A percentile compares a stretch with the other conserved stretches of the same genome.
phyloP scores from a whole-genome alignment of 345 rosid species.

The Sonneratia alba region DNA sequence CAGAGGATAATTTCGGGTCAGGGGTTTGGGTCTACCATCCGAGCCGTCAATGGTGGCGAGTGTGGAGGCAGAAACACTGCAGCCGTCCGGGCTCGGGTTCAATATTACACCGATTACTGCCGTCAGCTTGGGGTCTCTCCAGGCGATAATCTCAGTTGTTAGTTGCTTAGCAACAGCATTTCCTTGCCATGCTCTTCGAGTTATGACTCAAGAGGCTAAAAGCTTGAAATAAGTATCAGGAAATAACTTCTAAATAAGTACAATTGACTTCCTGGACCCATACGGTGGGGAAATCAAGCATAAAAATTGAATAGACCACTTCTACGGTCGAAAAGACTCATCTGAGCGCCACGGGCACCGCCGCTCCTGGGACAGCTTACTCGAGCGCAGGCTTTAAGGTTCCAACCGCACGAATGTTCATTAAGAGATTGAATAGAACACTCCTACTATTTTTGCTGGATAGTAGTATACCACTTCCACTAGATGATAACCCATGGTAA shows the following conservation, averaged over 20 bases:
- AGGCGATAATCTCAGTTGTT: slow-evolving; percentile 31
- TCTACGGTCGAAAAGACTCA: slow-evolving; percentile 49
- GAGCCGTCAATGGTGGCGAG: slow-evolving; percentile 39
- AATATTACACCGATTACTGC: slow-evolving; percentile 31
- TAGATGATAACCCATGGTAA: neutral
- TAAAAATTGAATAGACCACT: too few relatives aligned
- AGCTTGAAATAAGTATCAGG: neutral
- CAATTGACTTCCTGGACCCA: neutral
- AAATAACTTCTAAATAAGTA: neutral
- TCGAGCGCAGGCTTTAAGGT: slow-evolving; percentile 15
- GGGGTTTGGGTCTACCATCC: slow-evolving; percentile 46
- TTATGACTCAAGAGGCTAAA: neutral
- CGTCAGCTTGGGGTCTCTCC: slow-evolving; percentile 33
- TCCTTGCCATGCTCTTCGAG: neutral
- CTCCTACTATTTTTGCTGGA: too few relatives aligned
- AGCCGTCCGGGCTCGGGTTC: slow-evolving; percentile 26
- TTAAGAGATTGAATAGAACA: neutral
- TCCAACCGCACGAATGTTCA: slow-evolving; percentile 12
- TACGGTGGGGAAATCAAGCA: too few relatives aligned
- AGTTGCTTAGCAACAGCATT: slow-evolving; percentile 1
- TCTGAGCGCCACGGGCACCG: slow-evolving; percentile 43
- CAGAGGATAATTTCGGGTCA: slow-evolving; percentile 15
- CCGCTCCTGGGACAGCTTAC: slow-evolving; percentile 30
- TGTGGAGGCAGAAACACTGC: slow-evolving; percentile 25
- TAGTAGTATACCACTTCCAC: neutral